Conservation (phyloP, 371 early-diverging fungal species). For the Mucor sp. region DNA sequence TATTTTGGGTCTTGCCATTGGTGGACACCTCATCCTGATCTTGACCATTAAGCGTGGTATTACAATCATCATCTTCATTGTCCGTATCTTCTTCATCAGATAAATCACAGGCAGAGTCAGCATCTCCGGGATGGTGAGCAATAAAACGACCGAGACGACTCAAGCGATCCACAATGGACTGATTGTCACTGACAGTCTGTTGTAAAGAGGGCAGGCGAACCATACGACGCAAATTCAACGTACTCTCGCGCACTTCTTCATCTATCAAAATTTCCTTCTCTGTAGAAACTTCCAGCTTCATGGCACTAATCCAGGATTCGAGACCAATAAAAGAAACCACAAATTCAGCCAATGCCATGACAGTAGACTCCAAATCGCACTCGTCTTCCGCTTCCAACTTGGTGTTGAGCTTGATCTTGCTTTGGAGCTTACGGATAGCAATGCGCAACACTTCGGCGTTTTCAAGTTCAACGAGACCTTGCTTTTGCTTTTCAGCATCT, state of each 20-base stretch:
- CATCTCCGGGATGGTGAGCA: slow-evolving; percentile 23
- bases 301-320: slow-evolving; percentile 42
- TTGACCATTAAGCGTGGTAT: background rate
- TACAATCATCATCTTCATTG: background rate
- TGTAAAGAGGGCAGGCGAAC: slow-evolving; percentile 19
- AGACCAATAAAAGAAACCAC: slow-evolving; percentile 37
- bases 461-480: slow-evolving; percentile 31
- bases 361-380: slow-evolving; percentile 26
- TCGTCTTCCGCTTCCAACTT: slow-evolving; percentile 1
- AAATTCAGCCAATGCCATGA: slow-evolving; percentile 40
- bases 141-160: slow-evolving; percentile 30
- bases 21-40: background rate
- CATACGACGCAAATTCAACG: slow-evolving; percentile 35
- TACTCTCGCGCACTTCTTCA: slow-evolving; percentile 8
- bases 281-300: slow-evolving; percentile 14
- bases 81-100: slow-evolving; percentile 14
- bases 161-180: slow-evolving; percentile 32
- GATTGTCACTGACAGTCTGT: slow-evolving; percentile 11
- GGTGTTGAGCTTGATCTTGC: background rate
- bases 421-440: slow-evolving; percentile 9
- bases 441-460: slow-evolving; percentile 20
- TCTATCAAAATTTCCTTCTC: slow-evolving; percentile 18
- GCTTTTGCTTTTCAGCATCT: slow-evolving; percentile 13
- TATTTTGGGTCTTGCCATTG: slow-evolving; percentile 5
- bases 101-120: slow-evolving; percentile 36